Evolutionary conservation across 306 rosid species (phyloP), one percentile per base, ranked within the genome.

Genomic region (Cucurbita ficifolia): DNA sequence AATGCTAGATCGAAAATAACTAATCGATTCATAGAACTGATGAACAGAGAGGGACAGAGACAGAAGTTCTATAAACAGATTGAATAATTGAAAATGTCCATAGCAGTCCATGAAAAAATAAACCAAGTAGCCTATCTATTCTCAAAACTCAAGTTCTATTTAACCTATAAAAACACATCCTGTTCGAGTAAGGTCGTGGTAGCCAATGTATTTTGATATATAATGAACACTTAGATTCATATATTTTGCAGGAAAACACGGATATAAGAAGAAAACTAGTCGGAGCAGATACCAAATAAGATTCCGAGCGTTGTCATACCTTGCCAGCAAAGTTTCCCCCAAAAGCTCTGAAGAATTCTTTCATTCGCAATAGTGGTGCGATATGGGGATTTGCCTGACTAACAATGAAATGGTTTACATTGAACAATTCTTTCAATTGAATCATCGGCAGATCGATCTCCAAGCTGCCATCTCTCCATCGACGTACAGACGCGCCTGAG

Each of bases 391-490:
- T 95, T 29, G 97, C 97, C 81, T 89, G 99, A 75, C 96, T 91
- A 78, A 95, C 99, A 22, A 95, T 95, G 81, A 95, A 91, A 73
- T 91, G 97, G 78, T 95, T 95, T 76, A 95, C 99, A 62, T 89
- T 95, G 85, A 95, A 95, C 73, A 95, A 83, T 79, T 95, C 96
- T 78, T 95, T 95, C 75, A 95, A 72, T 78, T 95, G 97, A 82
- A 91, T 89, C 97, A 95, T 86, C n/a, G 99, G 97, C 45, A 94
- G 86, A 85, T 91, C 99, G 73, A 94, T 87, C 92, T 94, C 99
- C 78, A 94, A 72, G 88, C 99, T 94, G 39, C 99, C 99, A 71
- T 94, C 97, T 81, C 97, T 89, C 99, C 99, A 91, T 11, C 97
- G 88, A 19, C 97, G 97, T 2, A 57, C 85, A 19, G 92, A 82